Base-by-base conservation (phyloP, 1,284 basidiomycete species). In the Dichomitus squalens region DNA sequence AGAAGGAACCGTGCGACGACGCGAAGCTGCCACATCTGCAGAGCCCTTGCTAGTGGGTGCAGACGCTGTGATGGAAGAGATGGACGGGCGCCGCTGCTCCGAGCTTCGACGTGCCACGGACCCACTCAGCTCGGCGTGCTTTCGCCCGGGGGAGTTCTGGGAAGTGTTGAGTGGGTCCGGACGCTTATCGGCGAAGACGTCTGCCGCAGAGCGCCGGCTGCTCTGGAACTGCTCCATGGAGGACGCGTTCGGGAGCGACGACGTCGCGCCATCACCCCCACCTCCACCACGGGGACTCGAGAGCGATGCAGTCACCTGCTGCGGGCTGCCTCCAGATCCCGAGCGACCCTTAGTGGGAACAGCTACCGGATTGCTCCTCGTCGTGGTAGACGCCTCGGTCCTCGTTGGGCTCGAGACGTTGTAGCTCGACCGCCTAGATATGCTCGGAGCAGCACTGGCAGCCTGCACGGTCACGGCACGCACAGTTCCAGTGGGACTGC, bases 71-170 rank as follows among this genome's bases (percentile, higher is more conserved):
- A 68, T 74, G 25, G 78, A 73, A n/a, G 82, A 79, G 39, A 82
- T 69, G 27, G 81, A 76, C 23, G 85, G 75, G 11, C 84, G 79
- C 40, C 76, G 71, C 44, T 47, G 44, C 39, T 75, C 69, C 47
- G 66, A 59, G 36, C 68, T 77, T 59, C 85, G 84, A 36, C 79
- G 78, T 14, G 79, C 72, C 16, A 79, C 62, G 18, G 75, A 31
- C 2, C 49, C 72, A 14, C 81, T 82, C 44, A 87, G 73, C 58
- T 90, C 87, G 39, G 77, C 64, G 53, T 79, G 73, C 71, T 82
- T 87, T 44, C 84, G 83, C 61, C 76, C 76, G 0, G 88, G 85
- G n/a, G 87, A 87, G 18, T 83, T 50, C 60, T 68, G 69, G 25
- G 69, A 64, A n/a, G 69, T 70, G 49, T 68, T 67, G 33, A 69